These are phyloP conservation scores for Leccinum subrobustum DNA, from an alignment of 1,284 basidiomycete species.

Conservation along the genomic window DNA sequence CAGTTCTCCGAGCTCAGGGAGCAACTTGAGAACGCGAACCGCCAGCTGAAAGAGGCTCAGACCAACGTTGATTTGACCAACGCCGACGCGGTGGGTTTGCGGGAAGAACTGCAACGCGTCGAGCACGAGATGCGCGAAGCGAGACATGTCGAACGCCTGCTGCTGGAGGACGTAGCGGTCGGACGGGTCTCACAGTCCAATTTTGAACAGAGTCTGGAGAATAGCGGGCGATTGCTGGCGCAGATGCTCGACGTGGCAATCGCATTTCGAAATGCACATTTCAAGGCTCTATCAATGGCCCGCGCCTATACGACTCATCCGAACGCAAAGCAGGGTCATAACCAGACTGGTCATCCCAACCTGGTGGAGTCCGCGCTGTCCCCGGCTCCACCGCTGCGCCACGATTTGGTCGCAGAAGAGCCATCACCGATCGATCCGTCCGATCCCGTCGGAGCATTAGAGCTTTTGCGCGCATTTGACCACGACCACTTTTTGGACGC, in stretches of 20 bases:
- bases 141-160: constrained; percentile 56
- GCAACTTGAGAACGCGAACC: constrained; percentile 54
- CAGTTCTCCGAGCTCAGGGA: constrained; percentile 78
- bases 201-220: constrained; percentile 62
- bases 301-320: constrained; percentile 64
- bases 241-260: constrained; percentile 75
- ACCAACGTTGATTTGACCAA: constrained; percentile 58
- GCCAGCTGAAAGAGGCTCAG: constrained; percentile 59
- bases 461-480: constrained; percentile 71
- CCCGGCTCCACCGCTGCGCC: constrained; percentile 43
- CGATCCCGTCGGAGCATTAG: constrained; percentile 65
- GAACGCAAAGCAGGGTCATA: constrained; percentile 38
- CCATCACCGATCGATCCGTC: constrained; percentile 72
- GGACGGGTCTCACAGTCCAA: constrained; percentile 64
- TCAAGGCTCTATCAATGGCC: constrained; percentile 63
- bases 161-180: constrained; percentile 61
- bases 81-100: constrained; percentile 61
- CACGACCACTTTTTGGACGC: constrained; percentile 83
- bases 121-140: constrained; percentile 66
- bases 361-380: constrained; percentile 49
- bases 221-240: constrained; percentile 60
- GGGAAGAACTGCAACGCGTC: constrained; percentile 71
- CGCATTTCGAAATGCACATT: constrained; percentile 69
- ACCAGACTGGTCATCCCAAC: constrained; percentile 26
- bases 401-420: constrained; percentile 59